These are phyloP conservation scores for Vickermania ingenoplastis DNA, from an alignment of 208 protist species.

Conservation along the genomic window DNA sequence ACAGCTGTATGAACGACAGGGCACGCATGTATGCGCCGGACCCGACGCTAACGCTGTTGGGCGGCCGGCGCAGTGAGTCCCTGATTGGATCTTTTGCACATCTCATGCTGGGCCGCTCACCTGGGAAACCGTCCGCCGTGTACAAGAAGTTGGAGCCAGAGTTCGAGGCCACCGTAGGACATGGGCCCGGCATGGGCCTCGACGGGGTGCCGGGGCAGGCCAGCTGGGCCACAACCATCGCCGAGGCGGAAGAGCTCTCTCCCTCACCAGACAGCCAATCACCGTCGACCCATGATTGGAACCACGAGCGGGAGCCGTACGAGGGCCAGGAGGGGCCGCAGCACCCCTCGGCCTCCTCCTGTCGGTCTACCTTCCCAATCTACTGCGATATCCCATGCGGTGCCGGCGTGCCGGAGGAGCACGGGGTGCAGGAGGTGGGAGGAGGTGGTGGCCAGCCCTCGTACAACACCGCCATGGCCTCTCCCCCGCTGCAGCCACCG, in stretches of 20 bases:
- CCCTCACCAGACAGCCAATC: too few relatives aligned
- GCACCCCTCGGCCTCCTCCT: not conserved
- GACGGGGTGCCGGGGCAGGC: not conserved
- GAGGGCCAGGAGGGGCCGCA: not conserved
- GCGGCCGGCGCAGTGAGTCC: not conserved
- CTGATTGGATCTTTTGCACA: not conserved
- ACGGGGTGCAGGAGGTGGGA: too few relatives aligned
- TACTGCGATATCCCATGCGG: not conserved
- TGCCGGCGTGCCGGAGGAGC: not conserved
- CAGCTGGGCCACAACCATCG: too few relatives aligned
- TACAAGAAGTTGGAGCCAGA: not conserved
- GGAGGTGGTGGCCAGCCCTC: too few relatives aligned
- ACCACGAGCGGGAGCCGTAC: not conserved
- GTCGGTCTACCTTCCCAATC: not conserved
- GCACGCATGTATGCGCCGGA: not conserved
- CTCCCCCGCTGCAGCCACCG: not conserved
- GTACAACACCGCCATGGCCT: too few relatives aligned
- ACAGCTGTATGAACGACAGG: not conserved
- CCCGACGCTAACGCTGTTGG: not conserved
- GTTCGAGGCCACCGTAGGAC: too few relatives aligned
- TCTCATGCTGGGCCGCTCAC: not conserved
- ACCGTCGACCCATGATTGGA: too few relatives aligned
- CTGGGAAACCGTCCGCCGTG: not conserved
- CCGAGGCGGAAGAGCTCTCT: too few relatives aligned
- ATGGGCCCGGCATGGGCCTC: too few relatives aligned